phyloP scores from a whole-genome alignment of 2,329 filamentous ascomycete genomes.

The Nemania diffusa region DNA sequence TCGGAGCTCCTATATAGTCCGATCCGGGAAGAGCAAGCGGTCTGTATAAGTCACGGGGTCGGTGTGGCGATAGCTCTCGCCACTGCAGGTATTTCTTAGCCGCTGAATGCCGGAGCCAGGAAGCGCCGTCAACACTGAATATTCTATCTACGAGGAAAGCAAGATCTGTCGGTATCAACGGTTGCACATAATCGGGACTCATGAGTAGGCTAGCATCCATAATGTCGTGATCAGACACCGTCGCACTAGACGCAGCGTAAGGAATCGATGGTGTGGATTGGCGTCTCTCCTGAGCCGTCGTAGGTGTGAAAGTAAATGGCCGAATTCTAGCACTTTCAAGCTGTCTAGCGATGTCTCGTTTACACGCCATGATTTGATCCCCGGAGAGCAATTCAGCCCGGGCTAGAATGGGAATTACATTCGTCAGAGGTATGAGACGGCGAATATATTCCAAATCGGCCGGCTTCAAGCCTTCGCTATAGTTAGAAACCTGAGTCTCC shows the following conservation, averaged over 20 bases:
- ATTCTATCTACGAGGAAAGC: constrained; percentile 73
- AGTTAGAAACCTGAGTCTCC: constrained; percentile 34
- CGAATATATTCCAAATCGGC: constrained; percentile 78
- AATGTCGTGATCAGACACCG: constrained; percentile 76
- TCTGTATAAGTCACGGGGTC: constrained; percentile 52
- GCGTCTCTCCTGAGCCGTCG: constrained; percentile 43
- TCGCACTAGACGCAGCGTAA: constrained; percentile 81
- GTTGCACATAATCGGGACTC: constrained; percentile 89
- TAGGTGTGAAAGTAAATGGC: constrained; percentile 72
- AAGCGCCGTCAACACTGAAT: constrained; percentile 80
- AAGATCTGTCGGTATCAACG: constrained; percentile 81
- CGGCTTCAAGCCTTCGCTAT: constrained; percentile 62
- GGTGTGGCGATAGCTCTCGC: constrained; percentile 56
- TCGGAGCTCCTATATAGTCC: constrained; percentile 23
- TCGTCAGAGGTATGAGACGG: constrained; percentile 77
- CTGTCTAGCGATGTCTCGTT: constrained; percentile 66
- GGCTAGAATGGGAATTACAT: constrained; percentile 84
- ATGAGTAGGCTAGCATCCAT: constrained; percentile 96
- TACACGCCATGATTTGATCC: constrained; percentile 67
- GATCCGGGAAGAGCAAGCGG: constrained; percentile 45
- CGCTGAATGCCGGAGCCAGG: constrained; percentile 83
- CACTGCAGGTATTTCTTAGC: constrained; percentile 84
- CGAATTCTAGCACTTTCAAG: constrained; percentile 68
- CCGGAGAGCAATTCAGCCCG: constrained; percentile 76
- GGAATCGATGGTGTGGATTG: constrained; percentile 55